Evolutionary conservation across 768 basidiomycete genomes (phyloP), one percentile per base, ranked within the genome.

Genomic region (Saitozyma sp.): DNA sequence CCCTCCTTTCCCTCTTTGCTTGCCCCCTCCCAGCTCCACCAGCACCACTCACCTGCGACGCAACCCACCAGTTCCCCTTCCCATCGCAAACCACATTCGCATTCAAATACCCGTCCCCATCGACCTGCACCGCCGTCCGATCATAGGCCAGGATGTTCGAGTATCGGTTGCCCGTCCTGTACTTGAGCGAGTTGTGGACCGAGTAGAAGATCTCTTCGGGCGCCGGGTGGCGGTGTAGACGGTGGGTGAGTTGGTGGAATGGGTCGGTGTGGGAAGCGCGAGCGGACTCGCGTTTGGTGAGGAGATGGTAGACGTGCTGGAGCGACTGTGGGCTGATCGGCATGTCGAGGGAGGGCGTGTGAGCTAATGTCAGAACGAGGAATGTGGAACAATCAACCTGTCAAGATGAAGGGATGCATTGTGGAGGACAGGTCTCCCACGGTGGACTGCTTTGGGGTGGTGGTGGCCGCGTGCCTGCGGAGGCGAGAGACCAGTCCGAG

Each of bases 81-180:
- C 62, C 63, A 61, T 76, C 75, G 8, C 55, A 59, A 11, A 80
- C 64, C 41, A 77, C 73, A 63, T 78, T 79, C 13, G 79, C 79
- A 63, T 79, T 79, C 43, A 80, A 45, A 61, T 80, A 80, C 20
- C 54, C 66, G 8, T 67, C 65, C 11, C 62, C 65, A 3, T 68
- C 67, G 0, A 70, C 66, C 14, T 37, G 56, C 1, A 79, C 74
- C 8, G 74, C 73, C 6, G 78, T 79, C 43, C 76, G 61, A 58
- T 78, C 78, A 61, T 76, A 79, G 8, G 78, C 74, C 14, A 64
- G 59, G 19, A 79, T 74, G 53, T 79, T 70, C 8, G 62, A 61
- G 56, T 79, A 79, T 19, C 78, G 71, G 56, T 79, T 79, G 17
- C 48, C 43, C 6, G 46, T 16, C n/a, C 50, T 42, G 41, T 71